phyloP scores from a whole-genome alignment of 2,329 filamentous ascomycete genomes.

The Penicillium occitanis region DNA sequence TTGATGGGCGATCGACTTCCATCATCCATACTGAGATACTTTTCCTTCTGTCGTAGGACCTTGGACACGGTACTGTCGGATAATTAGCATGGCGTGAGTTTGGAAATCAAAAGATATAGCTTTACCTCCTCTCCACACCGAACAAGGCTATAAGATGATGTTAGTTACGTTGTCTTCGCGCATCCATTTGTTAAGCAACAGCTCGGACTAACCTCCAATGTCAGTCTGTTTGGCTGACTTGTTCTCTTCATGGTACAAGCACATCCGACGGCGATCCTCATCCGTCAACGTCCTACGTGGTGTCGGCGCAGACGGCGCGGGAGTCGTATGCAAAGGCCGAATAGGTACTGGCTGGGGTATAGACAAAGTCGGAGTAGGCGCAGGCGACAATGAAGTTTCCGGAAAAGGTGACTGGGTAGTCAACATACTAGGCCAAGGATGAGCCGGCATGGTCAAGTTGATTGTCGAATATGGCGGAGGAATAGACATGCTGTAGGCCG shows the following conservation, averaged over 20 bases:
- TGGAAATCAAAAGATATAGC: conserved; percentile 14
- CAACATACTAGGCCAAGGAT: conserved; percentile 74
- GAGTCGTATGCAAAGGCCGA: conserved; percentile 30
- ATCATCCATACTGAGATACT: conserved; percentile 81
- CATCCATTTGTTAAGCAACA: not conserved
- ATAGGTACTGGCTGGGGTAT: conserved; percentile 53
- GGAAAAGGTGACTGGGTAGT: conserved; percentile 68
- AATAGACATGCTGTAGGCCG: conserved; percentile 55
- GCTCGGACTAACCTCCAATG: conserved; percentile 66
- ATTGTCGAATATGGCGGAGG: conserved; percentile 59
- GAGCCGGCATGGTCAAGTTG: conserved; percentile 69
- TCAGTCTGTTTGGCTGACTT: conserved; percentile 92
- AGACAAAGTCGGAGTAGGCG: conserved; percentile 49
- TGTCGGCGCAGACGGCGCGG: conserved; percentile 54
- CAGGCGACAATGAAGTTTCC: conserved; percentile 60
- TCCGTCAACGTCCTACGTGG: conserved; percentile 87
- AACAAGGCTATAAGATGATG: conserved; percentile 64
- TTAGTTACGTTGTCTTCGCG: conserved; percentile 24
- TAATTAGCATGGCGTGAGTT: conserved; percentile 9
- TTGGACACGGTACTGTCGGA: conserved; percentile 89
- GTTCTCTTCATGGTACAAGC: conserved; percentile 86
- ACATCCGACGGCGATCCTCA: conserved; percentile 88
- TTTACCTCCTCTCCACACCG: conserved; percentile 93
- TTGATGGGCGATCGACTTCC: conserved; percentile 77
- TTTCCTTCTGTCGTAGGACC: conserved; percentile 89